phyloP scores from a whole-genome alignment of 257 asterid species.

The Solanum tarapatanum region DNA sequence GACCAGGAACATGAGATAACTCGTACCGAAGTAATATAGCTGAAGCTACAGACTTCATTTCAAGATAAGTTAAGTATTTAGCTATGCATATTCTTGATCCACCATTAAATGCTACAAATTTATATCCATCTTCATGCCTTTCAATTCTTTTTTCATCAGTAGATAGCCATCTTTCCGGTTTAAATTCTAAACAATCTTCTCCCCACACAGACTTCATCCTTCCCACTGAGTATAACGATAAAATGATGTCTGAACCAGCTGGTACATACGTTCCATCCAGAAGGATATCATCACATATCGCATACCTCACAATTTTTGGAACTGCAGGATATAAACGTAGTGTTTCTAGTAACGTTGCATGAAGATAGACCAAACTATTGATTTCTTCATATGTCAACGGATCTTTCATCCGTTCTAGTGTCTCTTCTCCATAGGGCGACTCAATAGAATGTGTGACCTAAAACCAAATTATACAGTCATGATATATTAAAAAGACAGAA shows the following conservation, averaged over 20 bases:
- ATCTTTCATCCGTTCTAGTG: background rate
- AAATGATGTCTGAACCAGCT: too few relatives aligned
- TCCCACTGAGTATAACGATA: background rate
- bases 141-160: background rate
- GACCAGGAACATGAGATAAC: background rate
- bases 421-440: background rate
- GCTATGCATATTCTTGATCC: constrained; percentile 4
- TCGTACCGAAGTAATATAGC: background rate
- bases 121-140: background rate
- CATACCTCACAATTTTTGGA: too few relatives aligned
- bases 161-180: background rate
- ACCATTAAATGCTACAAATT: background rate
- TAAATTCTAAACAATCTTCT: background rate
- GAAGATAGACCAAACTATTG: too few relatives aligned
- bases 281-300: too few relatives aligned
- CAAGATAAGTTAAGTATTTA: background rate
- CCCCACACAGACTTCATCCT: background rate
- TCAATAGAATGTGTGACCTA: background rate
- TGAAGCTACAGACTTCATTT: background rate
- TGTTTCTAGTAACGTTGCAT: too few relatives aligned
- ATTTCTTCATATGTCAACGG: background rate
- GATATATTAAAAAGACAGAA: too few relatives aligned
- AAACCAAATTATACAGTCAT: background rate
- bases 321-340: too few relatives aligned
- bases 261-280: too few relatives aligned